A percentile compares a stretch with the other conserved stretches of the same genome.
Evolutionary conservation across 768 basidiomycete genomes (phyloP).

Genomic region (Asterophora parasitica): DNA sequence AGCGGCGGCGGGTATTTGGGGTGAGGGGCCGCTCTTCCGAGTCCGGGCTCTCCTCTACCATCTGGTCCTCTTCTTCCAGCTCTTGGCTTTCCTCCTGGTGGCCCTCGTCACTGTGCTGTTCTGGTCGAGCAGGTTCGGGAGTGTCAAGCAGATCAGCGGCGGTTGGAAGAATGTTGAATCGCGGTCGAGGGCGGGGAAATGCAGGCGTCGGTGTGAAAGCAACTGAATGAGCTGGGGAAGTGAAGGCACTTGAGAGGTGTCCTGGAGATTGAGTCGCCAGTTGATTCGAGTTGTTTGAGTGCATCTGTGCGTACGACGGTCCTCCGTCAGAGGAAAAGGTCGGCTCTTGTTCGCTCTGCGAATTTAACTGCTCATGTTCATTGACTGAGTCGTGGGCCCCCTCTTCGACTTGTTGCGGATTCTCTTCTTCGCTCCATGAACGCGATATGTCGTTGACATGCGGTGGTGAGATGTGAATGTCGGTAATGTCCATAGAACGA

Average conservation of each 20-base stretch:
- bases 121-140: slow-evolving; percentile 22
- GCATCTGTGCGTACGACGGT: slow-evolving; percentile 28
- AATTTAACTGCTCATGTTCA: slow-evolving; percentile 14
- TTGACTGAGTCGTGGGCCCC: slow-evolving; percentile 14
- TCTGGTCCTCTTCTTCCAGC: not conserved
- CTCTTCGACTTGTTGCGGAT: slow-evolving; percentile 2
- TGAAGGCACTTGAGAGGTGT: slow-evolving; percentile 36
- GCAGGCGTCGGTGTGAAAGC: slow-evolving; percentile 70
- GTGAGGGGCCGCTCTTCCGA: slow-evolving; percentile 47
- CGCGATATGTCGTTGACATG: slow-evolving; percentile 17
- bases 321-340: slow-evolving; percentile 72
- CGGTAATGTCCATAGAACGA: slow-evolving; percentile 51
- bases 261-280: slow-evolving; percentile 27
- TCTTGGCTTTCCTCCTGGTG: slow-evolving; percentile 14
- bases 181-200: slow-evolving; percentile 55
- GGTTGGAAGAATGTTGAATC: slow-evolving; percentile 47
- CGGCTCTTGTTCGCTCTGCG: slow-evolving; percentile 40
- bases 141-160: slow-evolving; percentile 37
- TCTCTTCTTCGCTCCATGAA: slow-evolving; percentile 10
- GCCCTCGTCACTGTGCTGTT: slow-evolving; percentile 19
- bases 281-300: slow-evolving; percentile 23
- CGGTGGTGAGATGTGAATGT: slow-evolving; percentile 43
- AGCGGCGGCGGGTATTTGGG: slow-evolving; percentile 67
- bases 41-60: slow-evolving; percentile 1
- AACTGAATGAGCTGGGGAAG: slow-evolving; percentile 52